Conservation (phyloP, 1,284 basidiomycete genomes). For the Vanrija pseudolonga region DNA sequence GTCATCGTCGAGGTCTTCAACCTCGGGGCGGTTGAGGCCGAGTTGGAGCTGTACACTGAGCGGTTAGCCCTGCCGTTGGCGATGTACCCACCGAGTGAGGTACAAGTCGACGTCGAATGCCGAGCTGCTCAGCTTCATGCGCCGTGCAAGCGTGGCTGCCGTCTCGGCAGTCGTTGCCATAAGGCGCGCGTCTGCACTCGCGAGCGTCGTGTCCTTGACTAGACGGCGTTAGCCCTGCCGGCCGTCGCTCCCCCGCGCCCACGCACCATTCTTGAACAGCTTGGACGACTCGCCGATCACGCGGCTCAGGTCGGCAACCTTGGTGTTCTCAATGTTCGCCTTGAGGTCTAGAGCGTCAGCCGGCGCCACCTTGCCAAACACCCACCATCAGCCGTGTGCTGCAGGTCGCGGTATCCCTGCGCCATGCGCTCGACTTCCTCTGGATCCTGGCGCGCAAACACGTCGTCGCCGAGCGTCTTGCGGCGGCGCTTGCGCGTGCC, state of each 20-base stretch:
- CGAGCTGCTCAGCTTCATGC: conserved; percentile 45
- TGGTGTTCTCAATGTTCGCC: conserved; percentile 30
- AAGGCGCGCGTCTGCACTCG: conserved; percentile 35
- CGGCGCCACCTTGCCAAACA: neutral
- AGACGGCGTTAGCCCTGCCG: neutral
- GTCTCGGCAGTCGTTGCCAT: conserved; percentile 30
- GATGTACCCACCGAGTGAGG: conserved; percentile 33
- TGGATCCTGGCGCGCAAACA: conserved; percentile 26
- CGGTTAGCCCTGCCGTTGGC: neutral
- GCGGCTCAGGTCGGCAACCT: conserved; percentile 17
- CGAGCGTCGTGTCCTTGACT: conserved; percentile 36
- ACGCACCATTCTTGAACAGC: conserved; percentile 28
- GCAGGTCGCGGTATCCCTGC: conserved; percentile 24
- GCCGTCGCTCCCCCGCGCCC: neutral
- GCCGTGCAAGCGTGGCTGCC: conserved; percentile 34
- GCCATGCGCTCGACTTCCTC: conserved; percentile 23
- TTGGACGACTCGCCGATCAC: conserved; percentile 17
- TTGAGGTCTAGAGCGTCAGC: conserved; percentile 26
- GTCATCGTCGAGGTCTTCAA: conserved; percentile 30
- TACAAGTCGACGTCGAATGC: conserved; percentile 52
- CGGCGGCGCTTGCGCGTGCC: neutral
- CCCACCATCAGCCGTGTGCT: conserved; percentile 34
- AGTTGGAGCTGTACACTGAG: neutral
- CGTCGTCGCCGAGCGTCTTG: conserved; percentile 14
- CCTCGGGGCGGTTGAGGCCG: conserved; percentile 10